Conservation (phyloP, 139 green algal species). For the Axilococcus clingmanii region DNA sequence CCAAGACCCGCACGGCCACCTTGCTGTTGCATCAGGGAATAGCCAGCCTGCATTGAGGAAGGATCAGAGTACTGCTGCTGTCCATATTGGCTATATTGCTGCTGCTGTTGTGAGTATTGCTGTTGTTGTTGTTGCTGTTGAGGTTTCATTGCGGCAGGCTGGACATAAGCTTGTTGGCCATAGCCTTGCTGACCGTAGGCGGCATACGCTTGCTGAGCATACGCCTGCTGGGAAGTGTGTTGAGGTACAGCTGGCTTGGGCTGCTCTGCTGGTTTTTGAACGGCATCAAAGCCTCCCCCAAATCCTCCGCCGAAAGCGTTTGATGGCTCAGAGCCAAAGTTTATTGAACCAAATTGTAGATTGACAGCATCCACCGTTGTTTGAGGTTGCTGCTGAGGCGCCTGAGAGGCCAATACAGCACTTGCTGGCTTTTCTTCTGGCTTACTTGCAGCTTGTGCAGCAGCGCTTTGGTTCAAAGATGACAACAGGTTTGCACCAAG, state of each 20-base stretch:
- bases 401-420: background rate
- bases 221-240: constrained; percentile 6
- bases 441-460: constrained; percentile 2
- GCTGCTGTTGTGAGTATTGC: constrained; percentile 1
- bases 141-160: background rate
- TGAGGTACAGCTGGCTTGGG: constrained; percentile 8
- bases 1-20: too few species aligned
- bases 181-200: background rate
- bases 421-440: constrained; percentile 5
- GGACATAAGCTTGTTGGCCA: background rate
- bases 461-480: too few species aligned
- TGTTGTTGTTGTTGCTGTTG: constrained; percentile 14
- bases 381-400: constrained; percentile 19
- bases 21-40: too few species aligned
- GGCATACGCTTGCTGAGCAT: background rate
- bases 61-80: background rate
- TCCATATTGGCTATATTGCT: background rate
- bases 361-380: constrained; percentile 5
- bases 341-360: constrained; percentile 38
- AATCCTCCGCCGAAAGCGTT: constrained; percentile 16
- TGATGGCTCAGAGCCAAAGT: constrained; percentile 25
- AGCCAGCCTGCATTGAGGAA: background rate
- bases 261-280: constrained; percentile 10
- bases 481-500: constrained; percentile 15
- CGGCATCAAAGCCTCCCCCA: constrained; percentile 5